These are phyloP conservation scores for Paecilomyces sp. DNA, from an alignment of 2,329 filamentous ascomycete species.

Conservation along the genomic window DNA sequence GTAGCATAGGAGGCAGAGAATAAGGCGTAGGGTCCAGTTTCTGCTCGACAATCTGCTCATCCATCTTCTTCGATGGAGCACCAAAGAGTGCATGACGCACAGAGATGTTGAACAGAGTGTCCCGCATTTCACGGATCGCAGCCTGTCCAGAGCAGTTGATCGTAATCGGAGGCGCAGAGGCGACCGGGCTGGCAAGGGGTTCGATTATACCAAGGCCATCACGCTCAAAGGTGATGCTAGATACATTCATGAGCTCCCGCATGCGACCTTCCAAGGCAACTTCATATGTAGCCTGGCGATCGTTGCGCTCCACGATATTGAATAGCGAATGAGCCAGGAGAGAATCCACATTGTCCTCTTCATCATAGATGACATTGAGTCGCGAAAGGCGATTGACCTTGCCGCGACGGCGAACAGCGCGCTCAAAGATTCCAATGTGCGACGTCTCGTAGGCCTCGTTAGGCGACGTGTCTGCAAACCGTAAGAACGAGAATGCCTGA, in stretches of 20 bases:
- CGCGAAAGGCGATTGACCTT: conserved; percentile 53
- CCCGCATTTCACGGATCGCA: conserved; percentile 55
- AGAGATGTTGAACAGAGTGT: conserved; percentile 68
- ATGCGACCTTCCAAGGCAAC: conserved; percentile 67
- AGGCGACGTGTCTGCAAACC: conserved; percentile 72
- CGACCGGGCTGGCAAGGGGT: conserved; percentile 68
- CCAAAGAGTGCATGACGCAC: conserved; percentile 73
- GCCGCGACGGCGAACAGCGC: conserved; percentile 55
- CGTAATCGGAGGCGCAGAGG: conserved; percentile 78
- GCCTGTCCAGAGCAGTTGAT: conserved; percentile 66
- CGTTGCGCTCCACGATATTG: conserved; percentile 65
- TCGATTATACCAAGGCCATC: conserved; percentile 74
- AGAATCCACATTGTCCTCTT: conserved; percentile 56
- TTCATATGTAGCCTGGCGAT: conserved; percentile 60
- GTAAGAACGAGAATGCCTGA: conserved; percentile 78
- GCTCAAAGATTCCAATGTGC: conserved; percentile 64
- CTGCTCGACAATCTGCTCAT: conserved; percentile 66
- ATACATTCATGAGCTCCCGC: conserved; percentile 70
- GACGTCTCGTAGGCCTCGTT: conserved; percentile 65
- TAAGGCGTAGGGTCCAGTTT: conserved; percentile 54
- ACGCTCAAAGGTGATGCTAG: conserved; percentile 55
- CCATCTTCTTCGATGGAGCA: conserved; percentile 50
- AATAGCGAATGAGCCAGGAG: conserved; percentile 72
- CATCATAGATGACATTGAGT: conserved; percentile 61
- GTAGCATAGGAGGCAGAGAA: conserved; percentile 64